These are phyloP conservation scores for Aspergillus felis DNA, from an alignment of 2,329 filamentous ascomycete species.

Conservation along the genomic window DNA sequence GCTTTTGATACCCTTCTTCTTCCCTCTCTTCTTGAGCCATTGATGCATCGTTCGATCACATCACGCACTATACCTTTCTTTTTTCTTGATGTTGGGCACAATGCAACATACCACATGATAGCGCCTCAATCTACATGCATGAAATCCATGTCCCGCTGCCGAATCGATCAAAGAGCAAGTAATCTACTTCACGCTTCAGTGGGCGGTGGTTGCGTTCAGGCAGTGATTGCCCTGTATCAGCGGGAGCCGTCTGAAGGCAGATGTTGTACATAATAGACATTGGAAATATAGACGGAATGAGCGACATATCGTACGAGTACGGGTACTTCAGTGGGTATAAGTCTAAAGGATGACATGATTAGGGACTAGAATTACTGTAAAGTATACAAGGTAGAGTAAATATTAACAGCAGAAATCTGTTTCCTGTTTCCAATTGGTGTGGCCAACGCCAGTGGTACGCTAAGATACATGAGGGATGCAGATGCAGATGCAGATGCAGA, in stretches of 20 bases:
- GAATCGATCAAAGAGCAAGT: background rate
- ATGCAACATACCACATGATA: background rate
- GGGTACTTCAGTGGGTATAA: too few species aligned
- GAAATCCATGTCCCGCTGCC: background rate
- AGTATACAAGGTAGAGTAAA: background rate
- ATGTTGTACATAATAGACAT: background rate
- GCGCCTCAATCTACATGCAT: background rate
- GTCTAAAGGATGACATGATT: background rate
- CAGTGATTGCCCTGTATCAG: background rate
- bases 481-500: background rate
- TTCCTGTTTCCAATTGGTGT: background rate
- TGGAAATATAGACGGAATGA: background rate
- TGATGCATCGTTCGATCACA: background rate
- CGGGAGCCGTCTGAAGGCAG: background rate
- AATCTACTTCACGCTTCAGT: background rate
- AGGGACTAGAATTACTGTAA: background rate
- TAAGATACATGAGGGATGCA: background rate
- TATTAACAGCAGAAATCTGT: background rate
- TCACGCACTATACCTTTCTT: background rate
- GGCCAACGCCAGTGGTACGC: background rate
- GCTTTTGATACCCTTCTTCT: constrained; percentile 30
- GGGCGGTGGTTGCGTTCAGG: background rate
- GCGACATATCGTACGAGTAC: background rate
- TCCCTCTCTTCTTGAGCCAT: constrained; percentile 6
- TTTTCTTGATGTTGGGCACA: background rate